A percentile compares a stretch with the other conserved stretches of the same genome.
Evolutionary conservation across 2,329 filamentous ascomycete genomes (phyloP).

Genomic region (Myotisia sp.): DNA sequence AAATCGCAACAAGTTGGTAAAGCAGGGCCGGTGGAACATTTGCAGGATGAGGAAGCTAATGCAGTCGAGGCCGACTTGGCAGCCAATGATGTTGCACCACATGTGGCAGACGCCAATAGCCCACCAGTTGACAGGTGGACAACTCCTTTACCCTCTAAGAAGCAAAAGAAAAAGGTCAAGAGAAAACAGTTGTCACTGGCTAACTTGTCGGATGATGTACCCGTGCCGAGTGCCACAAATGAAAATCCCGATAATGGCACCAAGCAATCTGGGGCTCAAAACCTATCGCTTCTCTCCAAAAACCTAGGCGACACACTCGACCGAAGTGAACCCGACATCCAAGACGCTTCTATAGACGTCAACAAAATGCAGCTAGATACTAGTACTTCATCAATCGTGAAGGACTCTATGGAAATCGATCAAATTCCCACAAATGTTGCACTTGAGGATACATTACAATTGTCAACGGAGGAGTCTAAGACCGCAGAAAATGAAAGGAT

Average conservation of each 20-base stretch:
- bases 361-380: no score
- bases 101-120: conserved; percentile 3
- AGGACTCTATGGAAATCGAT: no score
- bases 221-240: neutral
- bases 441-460: no score
- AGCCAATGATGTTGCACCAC: conserved; percentile 8
- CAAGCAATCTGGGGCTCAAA: conserved; percentile 1
- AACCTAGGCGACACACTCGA: neutral
- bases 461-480: neutral
- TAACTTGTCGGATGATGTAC: neutral
- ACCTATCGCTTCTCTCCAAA: no score
- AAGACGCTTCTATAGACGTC: neutral
- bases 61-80: neutral
- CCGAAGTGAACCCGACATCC: neutral
- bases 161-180: conserved; percentile 14
- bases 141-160: conserved; percentile 11
- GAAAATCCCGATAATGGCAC: neutral
- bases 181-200: conserved; percentile 5
- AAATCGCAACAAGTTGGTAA: neutral
- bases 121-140: conserved; percentile 4
- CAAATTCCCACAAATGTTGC: no score
- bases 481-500: neutral
- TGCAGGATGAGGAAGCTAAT: conserved; percentile 2
- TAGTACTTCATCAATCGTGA: no score
- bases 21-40: no score